Evolutionary conservation across 2,329 filamentous ascomycete species (phyloP), one percentile per base, ranked within the genome.

Genomic region (Setomelanomma holmii): DNA sequence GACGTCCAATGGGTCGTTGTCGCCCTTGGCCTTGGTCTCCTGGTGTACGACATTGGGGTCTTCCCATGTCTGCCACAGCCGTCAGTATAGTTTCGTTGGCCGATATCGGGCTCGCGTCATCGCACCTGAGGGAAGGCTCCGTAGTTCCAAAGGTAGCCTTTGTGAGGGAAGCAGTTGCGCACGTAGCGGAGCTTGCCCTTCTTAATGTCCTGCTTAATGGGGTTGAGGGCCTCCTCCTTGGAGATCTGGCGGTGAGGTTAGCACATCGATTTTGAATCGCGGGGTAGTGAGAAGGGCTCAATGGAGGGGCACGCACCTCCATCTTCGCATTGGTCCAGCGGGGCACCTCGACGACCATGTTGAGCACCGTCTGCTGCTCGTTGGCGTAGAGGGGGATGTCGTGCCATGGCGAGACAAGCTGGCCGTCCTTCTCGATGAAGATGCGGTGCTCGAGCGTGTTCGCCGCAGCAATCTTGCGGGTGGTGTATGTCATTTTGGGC

Each of bases 111-210:
- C 46, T 53, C 52, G 54, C 51, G 58, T 56, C 54, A 57, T 56
- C 84, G 75, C 84, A 95, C 91, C 84, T 95, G 91, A 72, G 95
- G 95, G 88, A 99, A 98, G 79, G 93, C 93, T 82, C 95, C 95
- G 82, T 99, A 99, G 87, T 99, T 99, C 95, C 95, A 99, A 71
- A 99, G 91, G 82, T 99, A 99, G 67, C 95, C 95, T 87, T 99
- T 98, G 89, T 99, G 95, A 71, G 95, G 95, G 87, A 99, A 99
- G 89, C 95, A 99, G 89, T 99, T 99, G 82, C 95, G 92, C 77
- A 99, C 95, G 78, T 89, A 99, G 75, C 95, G 91, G 73, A 98
- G 92, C 87, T 97, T 98, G 86, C 93, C 95, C 86, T 99, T 98
- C 90, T 99, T 98, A 79, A 87, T 86, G 79, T 99, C 95, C 84